Percentiles rank a stretch among this genome's conserved stretches.
Conservation (phyloP, 805 yeast genomes). For the Ogataea salicorniae region DNA sequence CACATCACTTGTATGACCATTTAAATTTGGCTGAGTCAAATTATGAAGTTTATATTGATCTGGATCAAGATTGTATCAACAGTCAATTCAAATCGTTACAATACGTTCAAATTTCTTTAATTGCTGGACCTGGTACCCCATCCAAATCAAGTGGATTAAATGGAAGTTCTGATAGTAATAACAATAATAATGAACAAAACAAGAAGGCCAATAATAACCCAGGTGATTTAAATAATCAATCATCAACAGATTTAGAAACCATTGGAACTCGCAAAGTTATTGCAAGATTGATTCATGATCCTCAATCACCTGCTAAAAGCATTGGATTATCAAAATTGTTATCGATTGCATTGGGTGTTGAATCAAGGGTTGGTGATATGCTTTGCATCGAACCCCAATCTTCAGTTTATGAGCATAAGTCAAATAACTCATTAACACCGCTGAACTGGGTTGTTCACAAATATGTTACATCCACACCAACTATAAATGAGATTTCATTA, state of each 20-base stretch:
- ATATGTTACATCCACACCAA: constrained; percentile 40
- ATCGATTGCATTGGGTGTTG: constrained; percentile 52
- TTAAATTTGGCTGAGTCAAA: not conserved
- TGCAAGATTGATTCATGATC: constrained; percentile 44
- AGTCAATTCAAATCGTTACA: constrained; percentile 32
- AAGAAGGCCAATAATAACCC: constrained; percentile 1
- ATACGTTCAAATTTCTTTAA: constrained; percentile 46
- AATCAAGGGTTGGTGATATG: constrained; percentile 45
- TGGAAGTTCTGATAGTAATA: not conserved
- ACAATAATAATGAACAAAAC: not conserved
- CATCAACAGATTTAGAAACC: not conserved
- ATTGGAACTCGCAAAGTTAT: constrained; percentile 39
- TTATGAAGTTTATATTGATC: constrained; percentile 43
- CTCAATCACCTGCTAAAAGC: constrained; percentile 31
- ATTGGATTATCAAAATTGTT: constrained; percentile 51
- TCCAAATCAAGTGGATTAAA: constrained; percentile 17
- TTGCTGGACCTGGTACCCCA: constrained; percentile 47
- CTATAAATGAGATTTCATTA: constrained; percentile 24
- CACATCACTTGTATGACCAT: constrained; percentile 37
- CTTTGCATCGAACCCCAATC: constrained; percentile 40
- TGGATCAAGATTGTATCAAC: constrained; percentile 30
- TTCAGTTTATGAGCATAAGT: constrained; percentile 16
- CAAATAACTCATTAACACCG: constrained; percentile 15
- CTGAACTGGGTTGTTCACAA: constrained; percentile 48
- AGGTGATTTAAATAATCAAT: not conserved